Conservation (phyloP, 352 stramenopile species). For the Phytophthora uliginosa region DNA sequence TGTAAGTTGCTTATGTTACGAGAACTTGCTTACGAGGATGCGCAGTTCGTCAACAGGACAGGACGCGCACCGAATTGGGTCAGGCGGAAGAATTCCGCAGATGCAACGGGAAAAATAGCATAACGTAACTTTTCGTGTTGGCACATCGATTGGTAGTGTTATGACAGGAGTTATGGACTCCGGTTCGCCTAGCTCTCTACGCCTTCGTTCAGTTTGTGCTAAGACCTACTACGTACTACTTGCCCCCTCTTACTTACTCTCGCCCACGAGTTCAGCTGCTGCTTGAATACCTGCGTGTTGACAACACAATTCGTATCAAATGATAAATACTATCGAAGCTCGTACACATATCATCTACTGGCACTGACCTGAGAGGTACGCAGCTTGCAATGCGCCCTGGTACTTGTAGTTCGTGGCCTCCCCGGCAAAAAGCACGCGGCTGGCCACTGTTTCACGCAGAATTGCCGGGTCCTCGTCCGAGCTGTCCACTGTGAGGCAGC, state of each 20-base stretch:
- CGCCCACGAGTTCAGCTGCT: conserved; percentile 30
- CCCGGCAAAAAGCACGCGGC: conserved; percentile 68
- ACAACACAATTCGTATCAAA: neutral
- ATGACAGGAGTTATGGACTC: neutral
- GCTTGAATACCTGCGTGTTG: conserved; percentile 43
- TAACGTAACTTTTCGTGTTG: neutral
- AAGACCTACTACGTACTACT: neutral
- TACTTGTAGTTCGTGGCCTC: conserved; percentile 80
- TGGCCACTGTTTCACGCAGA: conserved; percentile 47
- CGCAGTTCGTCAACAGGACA: conserved; percentile 15
- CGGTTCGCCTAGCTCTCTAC: too few species aligned
- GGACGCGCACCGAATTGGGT: neutral
- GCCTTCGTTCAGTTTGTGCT: neutral
- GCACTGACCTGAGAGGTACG: conserved; percentile 59
- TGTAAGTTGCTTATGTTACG: conserved; percentile 25
- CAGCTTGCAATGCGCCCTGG: conserved; percentile 71
- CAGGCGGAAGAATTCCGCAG: conserved; percentile 2
- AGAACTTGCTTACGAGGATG: neutral
- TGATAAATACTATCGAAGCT: neutral
- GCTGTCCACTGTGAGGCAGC: conserved; percentile 70
- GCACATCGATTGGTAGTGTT: neutral
- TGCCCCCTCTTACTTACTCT: conserved; percentile 1
- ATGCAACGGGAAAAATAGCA: neutral
- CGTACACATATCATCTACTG: too few species aligned
- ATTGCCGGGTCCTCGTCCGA: conserved; percentile 65